Evolutionary conservation across 202 grass and related monocot species (phyloP).

Genomic region (Cymbopogon flexuosus): DNA sequence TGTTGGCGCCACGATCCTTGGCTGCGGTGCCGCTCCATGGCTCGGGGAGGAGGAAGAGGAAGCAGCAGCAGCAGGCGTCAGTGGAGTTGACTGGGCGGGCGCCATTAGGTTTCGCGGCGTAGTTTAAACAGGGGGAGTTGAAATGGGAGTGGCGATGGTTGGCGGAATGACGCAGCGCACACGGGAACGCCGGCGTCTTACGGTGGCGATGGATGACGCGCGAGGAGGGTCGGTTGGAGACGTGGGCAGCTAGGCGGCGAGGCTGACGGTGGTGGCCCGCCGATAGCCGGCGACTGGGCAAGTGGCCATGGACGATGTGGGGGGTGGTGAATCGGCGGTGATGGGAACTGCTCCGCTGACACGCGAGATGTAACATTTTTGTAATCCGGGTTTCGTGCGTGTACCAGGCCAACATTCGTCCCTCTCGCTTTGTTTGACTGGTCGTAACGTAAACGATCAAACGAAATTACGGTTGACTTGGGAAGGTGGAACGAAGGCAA

Average conservation of each 20-base stretch:
- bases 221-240: background rate
- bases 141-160: background rate
- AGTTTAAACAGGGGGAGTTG: background rate
- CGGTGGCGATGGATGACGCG: background rate
- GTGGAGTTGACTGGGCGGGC: constrained; percentile 6
- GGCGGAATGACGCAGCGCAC: background rate
- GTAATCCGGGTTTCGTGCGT: background rate
- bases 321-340: background rate
- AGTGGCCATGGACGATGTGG: too few relatives aligned
- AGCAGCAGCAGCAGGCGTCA: background rate
- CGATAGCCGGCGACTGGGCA: background rate
- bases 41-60: background rate
- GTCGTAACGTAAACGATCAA: too few relatives aligned
- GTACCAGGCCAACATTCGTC: background rate
- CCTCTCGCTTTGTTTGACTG: background rate
- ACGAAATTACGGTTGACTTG: background rate
- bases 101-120: background rate
- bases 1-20: background rate
- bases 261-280: background rate
- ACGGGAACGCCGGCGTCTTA: background rate
- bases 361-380: background rate
- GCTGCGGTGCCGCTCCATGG: constrained; percentile 17
- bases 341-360: background rate
- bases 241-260: background rate
- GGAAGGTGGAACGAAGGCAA: background rate